phyloP scores from a whole-genome alignment of 2,329 filamentous ascomycete species.

The Cladosporium sp. region DNA sequence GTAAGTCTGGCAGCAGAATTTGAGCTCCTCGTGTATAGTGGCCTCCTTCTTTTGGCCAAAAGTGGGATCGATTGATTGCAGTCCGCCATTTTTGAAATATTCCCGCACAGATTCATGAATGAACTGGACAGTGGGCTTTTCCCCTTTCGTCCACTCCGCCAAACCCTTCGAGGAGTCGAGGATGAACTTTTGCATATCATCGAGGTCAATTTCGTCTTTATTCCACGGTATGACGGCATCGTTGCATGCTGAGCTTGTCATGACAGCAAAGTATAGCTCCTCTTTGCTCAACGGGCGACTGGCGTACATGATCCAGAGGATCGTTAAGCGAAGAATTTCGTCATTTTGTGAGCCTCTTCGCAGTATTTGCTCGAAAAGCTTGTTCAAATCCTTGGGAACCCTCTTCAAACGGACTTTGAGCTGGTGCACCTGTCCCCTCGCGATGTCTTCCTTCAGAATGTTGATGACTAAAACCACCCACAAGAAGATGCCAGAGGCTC shows the following conservation, averaged over 20 bases:
- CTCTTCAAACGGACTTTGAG: not conserved
- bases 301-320: slow-evolving; percentile 52
- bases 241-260: slow-evolving; percentile 19
- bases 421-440: not conserved
- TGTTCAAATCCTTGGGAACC: slow-evolving; percentile 1
- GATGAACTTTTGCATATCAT: slow-evolving; percentile 31
- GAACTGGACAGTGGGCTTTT: slow-evolving; percentile 41
- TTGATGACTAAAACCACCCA: slow-evolving; percentile 11
- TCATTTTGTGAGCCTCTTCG: slow-evolving; percentile 25
- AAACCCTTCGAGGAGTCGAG: slow-evolving; percentile 46
- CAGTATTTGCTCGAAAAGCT: slow-evolving; percentile 8
- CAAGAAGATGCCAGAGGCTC: slow-evolving; percentile 10
- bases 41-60: not conserved
- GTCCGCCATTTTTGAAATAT: slow-evolving; percentile 37
- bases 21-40: slow-evolving; percentile 17
- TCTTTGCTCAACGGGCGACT: slow-evolving; percentile 35
- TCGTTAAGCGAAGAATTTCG: slow-evolving; percentile 31
- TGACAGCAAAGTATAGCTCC: slow-evolving; percentile 44
- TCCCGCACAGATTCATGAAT: slow-evolving; percentile 49
- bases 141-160: slow-evolving; percentile 34
- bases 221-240: slow-evolving; percentile 16
- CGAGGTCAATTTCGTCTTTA: slow-evolving; percentile 13
- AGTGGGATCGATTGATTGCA: slow-evolving; percentile 25
- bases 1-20: slow-evolving; percentile 12
- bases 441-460: slow-evolving; percentile 4